A percentile compares a stretch with the other conserved stretches of the same genome.
Evolutionary conservation across 345 rosid genomes (phyloP).

Genomic region (Pelargonium nanum): DNA sequence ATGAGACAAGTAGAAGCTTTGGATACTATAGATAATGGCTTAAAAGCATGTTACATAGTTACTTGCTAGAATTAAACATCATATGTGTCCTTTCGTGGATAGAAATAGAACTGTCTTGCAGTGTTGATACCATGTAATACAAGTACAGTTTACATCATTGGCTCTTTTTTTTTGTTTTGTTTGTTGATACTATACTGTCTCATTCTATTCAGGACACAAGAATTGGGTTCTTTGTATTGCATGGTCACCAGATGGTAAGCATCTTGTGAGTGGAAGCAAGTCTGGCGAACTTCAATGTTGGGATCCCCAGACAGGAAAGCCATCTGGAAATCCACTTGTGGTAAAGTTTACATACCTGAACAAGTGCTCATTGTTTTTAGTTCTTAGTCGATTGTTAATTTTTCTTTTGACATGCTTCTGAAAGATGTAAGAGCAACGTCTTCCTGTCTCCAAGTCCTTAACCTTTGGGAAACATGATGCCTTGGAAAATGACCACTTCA

Average conservation of each 20-base stretch:
- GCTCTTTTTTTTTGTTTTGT: neutral
- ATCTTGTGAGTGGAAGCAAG: slow-evolving; percentile 87
- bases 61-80: neutral
- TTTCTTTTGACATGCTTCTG: slow-evolving; percentile 5
- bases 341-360: slow-evolving; percentile 28
- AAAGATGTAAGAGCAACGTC: neutral
- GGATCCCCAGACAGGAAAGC: slow-evolving; percentile 72
- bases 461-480: neutral
- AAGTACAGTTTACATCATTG: no score
- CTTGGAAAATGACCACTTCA: neutral
- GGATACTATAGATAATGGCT: neutral
- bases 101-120: neutral
- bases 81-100: neutral
- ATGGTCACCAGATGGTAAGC: slow-evolving; percentile 93
- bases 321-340: slow-evolving; percentile 53
- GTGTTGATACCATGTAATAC: neutral
- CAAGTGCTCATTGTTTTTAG: neutral
- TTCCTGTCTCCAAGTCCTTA: neutral
- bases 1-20: neutral
- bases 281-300: slow-evolving; percentile 79
- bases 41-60: neutral
- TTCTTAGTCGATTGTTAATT: neutral
- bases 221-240: slow-evolving; percentile 93
- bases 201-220: slow-evolving; percentile 62
- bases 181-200: neutral